Conservation (phyloP, 1,139 yeast species). For the Candida sanyaensis region DNA sequence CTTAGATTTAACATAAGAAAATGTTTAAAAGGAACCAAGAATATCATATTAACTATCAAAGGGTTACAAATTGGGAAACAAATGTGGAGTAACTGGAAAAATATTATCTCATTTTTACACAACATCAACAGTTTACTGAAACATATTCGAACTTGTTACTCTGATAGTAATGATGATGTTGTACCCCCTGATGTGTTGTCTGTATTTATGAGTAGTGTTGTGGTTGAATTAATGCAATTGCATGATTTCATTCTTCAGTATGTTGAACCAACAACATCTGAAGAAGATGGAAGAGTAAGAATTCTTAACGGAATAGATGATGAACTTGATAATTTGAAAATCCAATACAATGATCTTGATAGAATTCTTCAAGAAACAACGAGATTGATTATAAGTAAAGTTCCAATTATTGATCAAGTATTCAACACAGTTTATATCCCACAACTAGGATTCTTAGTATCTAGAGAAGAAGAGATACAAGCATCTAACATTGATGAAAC, state of each 20-base stretch:
- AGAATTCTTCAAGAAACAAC: constrained; percentile 18
- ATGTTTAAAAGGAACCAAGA: constrained; percentile 23
- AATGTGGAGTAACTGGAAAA: constrained; percentile 25
- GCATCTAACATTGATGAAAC: neutral
- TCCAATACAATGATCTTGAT: constrained; percentile 37
- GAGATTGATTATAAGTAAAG: constrained; percentile 13
- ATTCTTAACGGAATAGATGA: constrained; percentile 29
- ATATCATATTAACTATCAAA: constrained; percentile 21
- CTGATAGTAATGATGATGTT: neutral
- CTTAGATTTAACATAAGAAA: constrained; percentile 15
- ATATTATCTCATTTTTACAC: constrained; percentile 19
- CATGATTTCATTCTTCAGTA: constrained; percentile 16
- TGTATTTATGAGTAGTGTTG: constrained; percentile 2
- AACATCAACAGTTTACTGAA: constrained; percentile 13
- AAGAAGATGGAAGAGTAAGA: constrained; percentile 26
- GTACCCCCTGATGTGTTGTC: constrained; percentile 5
- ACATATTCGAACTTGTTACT: constrained; percentile 8
- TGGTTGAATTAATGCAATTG: constrained; percentile 12
- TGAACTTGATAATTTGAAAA: constrained; percentile 30
- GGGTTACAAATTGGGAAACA: constrained; percentile 26
- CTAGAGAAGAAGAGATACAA: constrained; percentile 15
- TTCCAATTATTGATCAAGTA: constrained; percentile 12
- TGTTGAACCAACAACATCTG: constrained; percentile 36
- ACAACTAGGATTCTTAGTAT: constrained; percentile 43
- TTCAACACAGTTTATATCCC: constrained; percentile 45